Evolutionary conservation across 225 moss, liverwort and hornwort genomes (phyloP), one percentile per base, ranked within the genome.

Genomic region (Ulota crispa): DNA sequence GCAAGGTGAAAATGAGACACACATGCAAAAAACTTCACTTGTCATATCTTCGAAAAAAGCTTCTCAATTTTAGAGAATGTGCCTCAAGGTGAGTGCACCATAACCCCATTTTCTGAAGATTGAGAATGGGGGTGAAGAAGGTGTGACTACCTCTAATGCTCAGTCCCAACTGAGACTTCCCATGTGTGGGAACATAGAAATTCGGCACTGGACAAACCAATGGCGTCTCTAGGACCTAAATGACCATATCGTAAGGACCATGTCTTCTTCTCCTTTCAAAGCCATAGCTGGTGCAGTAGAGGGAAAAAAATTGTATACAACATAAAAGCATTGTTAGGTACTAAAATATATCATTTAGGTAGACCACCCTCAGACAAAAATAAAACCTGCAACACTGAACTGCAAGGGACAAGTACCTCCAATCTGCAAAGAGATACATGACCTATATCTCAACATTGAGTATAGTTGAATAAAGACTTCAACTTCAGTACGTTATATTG

Each of bases 201-300:
- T 18, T 39, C 57, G 55, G 26, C 13, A 26, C 90, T 81, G 73
- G 91, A 90, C 75, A 90, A 88, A 30, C 89, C 91, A 76, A 90
- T 88, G 9, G 87, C 86, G 68, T 93, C 87, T 50, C 83, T 67
- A 21, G 77, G 39, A 67, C 82, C 91, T 43, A 81, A 68, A 32
- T 86, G 91, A 71, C 76, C 78, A 68, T 91, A 91, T 68, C 88
- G 82, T 57, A 93, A 32, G 86, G 10, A 85, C 91, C 53, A 88
- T 64, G 64, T 85, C 81, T 77, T 88, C 94, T 39, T 88, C 94
- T 32, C 84, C 91, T 42, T 83, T 78, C 82, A 72, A 80, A 94
- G 82, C 94, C 88, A 91, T 63, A 85, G 88, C 85, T 91, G 93
- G 88, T 64, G 53, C 20, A 21, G 62, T 19, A 21, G 4, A 32